Percentiles rank a stretch among this genome's conserved stretches.
phyloP scores from a whole-genome alignment of 768 basidiomycete genomes.

The Panaeolus cyanescens region DNA sequence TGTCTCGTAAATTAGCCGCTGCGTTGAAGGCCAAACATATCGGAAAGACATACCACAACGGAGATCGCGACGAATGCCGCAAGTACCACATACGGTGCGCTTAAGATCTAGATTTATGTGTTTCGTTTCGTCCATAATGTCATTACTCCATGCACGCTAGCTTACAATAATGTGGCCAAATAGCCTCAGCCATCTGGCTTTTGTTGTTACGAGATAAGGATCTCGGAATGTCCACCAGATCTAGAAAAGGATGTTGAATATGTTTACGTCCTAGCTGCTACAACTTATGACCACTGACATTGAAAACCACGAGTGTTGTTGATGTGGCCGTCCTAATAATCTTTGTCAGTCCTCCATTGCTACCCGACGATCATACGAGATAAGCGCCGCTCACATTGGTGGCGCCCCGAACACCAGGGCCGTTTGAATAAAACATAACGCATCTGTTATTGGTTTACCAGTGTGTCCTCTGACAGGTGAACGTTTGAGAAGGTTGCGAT shows the following conservation, averaged over 20 bases:
- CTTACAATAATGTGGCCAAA: conserved; percentile 12
- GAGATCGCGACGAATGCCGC: conserved; percentile 38
- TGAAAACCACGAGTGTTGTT: conserved; percentile 26
- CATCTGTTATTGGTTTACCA: conserved; percentile 11
- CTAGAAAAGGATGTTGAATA: conserved; percentile 10
- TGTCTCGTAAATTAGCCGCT: conserved; percentile 5
- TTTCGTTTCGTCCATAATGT: not conserved
- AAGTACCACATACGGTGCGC: conserved; percentile 40
- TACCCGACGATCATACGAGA: not conserved
- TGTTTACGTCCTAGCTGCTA: not conserved
- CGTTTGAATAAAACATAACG: conserved; percentile 52
- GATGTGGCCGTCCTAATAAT: conserved; percentile 21
- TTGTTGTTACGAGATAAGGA: conserved; percentile 12
- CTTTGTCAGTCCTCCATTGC: too few relatives aligned
- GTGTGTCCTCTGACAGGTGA: conserved; percentile 14
- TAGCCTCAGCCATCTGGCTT: conserved; percentile 12
- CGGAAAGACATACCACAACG: conserved; percentile 32
- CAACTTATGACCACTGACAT: conserved; percentile 22
- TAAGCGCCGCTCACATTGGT: conserved; percentile 47
- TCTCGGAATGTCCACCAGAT: conserved; percentile 25
- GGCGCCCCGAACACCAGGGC: conserved; percentile 53
- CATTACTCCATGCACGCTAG: not conserved
- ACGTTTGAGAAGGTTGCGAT: not conserved
- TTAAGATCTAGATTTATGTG: conserved; percentile 20
- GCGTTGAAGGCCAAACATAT: not conserved